Percentiles rank a stretch among this genome's conserved stretches.
phyloP scores from a whole-genome alignment of 495 filamentous ascomycete genomes.

The Penicillium simplicissimum region DNA sequence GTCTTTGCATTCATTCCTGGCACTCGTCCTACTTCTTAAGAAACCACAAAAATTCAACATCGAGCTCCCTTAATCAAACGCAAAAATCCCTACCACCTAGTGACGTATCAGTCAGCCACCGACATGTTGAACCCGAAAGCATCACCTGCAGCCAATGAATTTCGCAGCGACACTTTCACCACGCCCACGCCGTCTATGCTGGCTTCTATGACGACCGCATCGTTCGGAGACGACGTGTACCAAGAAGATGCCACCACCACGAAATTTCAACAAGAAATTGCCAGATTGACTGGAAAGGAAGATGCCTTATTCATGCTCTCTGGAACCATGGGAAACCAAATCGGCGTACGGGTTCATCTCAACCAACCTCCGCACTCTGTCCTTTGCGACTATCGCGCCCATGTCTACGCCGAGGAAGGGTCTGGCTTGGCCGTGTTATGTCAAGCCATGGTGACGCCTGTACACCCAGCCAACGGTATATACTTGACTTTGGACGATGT shows the following conservation, averaged over 20 bases:
- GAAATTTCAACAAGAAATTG: slow-evolving; percentile 64
- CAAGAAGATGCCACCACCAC: slow-evolving; percentile 62
- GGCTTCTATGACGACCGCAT: slow-evolving; percentile 54
- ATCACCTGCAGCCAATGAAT: slow-evolving; percentile 38
- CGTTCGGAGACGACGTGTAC: slow-evolving; percentile 75
- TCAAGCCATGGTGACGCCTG: slow-evolving; percentile 58
- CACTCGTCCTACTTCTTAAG: too few relatives aligned
- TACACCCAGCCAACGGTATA: slow-evolving; percentile 61
- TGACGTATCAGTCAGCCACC: background rate
- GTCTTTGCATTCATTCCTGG: too few relatives aligned
- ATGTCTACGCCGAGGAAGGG: slow-evolving; percentile 72
- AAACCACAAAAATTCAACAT: too few relatives aligned
- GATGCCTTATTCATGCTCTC: slow-evolving; percentile 72
- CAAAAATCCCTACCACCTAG: background rate
- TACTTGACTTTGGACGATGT: slow-evolving; percentile 73
- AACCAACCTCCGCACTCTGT: slow-evolving; percentile 70
- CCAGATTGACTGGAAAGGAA: slow-evolving; percentile 65
- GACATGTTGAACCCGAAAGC: background rate
- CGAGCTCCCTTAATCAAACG: too few relatives aligned
- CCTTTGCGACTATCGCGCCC: slow-evolving; percentile 64
- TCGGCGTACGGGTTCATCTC: slow-evolving; percentile 67
- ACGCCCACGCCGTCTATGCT: slow-evolving; percentile 75
- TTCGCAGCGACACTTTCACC: slow-evolving; percentile 65
- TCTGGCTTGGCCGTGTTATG: slow-evolving; percentile 63
- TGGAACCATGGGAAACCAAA: slow-evolving; percentile 85